Evolutionary conservation across 1,139 yeast genomes (phyloP).

Genomic region (Candida mesenterica): DNA sequence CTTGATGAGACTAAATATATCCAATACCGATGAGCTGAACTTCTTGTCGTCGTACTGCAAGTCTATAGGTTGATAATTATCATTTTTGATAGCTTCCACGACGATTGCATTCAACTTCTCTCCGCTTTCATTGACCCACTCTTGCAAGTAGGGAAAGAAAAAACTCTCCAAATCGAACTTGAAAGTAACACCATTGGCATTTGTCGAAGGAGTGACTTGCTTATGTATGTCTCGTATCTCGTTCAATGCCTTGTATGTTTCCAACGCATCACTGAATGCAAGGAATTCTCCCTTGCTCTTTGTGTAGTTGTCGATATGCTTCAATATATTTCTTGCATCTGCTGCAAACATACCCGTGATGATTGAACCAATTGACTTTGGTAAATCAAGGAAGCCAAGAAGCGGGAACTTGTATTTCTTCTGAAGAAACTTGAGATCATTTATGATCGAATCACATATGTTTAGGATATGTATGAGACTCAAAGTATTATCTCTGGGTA

Average conservation of each 20-base stretch:
- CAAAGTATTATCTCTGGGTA: conserved; percentile 66
- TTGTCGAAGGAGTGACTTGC: conserved; percentile 43
- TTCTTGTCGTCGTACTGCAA: conserved; percentile 36
- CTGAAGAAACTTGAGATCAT: conserved; percentile 52
- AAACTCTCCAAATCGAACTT: conserved; percentile 58
- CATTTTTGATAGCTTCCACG: conserved; percentile 53
- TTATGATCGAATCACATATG: conserved; percentile 55
- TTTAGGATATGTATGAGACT: conserved; percentile 58
- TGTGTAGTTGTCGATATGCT: conserved; percentile 50
- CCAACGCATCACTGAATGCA: conserved; percentile 59
- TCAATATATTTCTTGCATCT: conserved; percentile 62
- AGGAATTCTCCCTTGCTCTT: conserved; percentile 37
- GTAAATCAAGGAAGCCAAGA: conserved; percentile 55
- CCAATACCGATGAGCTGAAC: conserved; percentile 58
- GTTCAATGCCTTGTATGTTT: conserved; percentile 53
- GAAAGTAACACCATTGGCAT: conserved; percentile 25
- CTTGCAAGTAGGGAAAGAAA: conserved; percentile 56
- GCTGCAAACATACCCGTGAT: conserved; percentile 61
- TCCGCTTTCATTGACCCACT: conserved; percentile 57
- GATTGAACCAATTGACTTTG: conserved; percentile 55
- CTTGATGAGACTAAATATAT: conserved; percentile 62
- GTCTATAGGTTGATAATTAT: conserved; percentile 55
- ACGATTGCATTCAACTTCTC: conserved; percentile 50
- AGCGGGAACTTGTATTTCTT: conserved; percentile 62
- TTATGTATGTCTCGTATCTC: conserved; percentile 54